These are phyloP conservation scores for Fusarium sp. DNA, from an alignment of 2,329 filamentous ascomycete species.

Conservation along the genomic window DNA sequence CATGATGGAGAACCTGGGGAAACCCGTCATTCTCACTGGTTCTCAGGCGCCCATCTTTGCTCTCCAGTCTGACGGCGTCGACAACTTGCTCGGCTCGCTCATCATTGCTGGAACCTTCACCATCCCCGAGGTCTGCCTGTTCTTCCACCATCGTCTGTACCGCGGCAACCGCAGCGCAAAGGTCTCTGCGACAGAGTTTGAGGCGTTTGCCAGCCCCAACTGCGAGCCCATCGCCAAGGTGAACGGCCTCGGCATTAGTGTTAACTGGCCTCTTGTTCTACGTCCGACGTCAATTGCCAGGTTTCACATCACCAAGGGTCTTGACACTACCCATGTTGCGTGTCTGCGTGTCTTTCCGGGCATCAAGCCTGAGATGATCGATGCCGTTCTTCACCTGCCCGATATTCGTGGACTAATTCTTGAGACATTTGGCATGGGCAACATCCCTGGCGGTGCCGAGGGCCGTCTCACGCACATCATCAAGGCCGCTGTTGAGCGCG, in stretches of 20 bases:
- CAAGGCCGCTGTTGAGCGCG: slow-evolving; percentile 77
- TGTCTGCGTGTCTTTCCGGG: slow-evolving; percentile 91
- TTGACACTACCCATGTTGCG: slow-evolving; percentile 88
- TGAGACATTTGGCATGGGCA: slow-evolving; percentile 93
- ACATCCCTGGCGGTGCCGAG: slow-evolving; percentile 84
- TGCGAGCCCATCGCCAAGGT: slow-evolving; percentile 82
- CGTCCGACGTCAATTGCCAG: slow-evolving; percentile 77
- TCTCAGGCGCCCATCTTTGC: slow-evolving; percentile 88
- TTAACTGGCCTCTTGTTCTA: slow-evolving; percentile 81
- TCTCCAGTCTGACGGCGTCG: slow-evolving; percentile 88
- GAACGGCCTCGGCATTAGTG: slow-evolving; percentile 80
- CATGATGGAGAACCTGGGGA: slow-evolving; percentile 90
- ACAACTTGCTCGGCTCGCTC: slow-evolving; percentile 87
- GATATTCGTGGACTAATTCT: slow-evolving; percentile 82
- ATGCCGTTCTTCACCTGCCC: slow-evolving; percentile 80
- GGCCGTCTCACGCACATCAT: slow-evolving; percentile 82
- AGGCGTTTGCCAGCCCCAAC: slow-evolving; percentile 91
- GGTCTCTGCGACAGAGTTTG: slow-evolving; percentile 84
- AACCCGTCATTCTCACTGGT: slow-evolving; percentile 87
- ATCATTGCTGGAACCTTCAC: slow-evolving; percentile 92
- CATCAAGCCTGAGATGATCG: slow-evolving; percentile 92
- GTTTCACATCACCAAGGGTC: slow-evolving; percentile 76
- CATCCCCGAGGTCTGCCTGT: slow-evolving; percentile 91
- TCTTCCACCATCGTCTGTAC: slow-evolving; percentile 92
- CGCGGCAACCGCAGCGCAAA: slow-evolving; percentile 90